Evolutionary conservation across 208 protist species (phyloP).

Genomic region (Blastocrithidia nonstop): DNA sequence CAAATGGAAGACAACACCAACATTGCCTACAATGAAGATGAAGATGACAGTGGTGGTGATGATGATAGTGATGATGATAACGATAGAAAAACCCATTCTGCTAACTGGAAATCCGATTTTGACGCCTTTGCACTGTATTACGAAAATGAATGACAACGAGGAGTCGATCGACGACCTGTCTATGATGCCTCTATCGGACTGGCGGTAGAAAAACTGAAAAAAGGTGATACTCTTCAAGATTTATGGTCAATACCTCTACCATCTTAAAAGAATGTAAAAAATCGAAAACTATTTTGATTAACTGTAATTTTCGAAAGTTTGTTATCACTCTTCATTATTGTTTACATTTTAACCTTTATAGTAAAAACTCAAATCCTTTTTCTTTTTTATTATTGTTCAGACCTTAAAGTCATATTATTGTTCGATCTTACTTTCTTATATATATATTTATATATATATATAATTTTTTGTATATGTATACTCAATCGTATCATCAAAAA

Average conservation of each 20-base stretch:
- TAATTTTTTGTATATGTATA: no score
- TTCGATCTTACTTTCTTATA: neutral
- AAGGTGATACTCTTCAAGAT: slow-evolving; percentile 50
- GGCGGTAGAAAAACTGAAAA: slow-evolving; percentile 83
- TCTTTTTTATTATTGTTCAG: slow-evolving; percentile 4
- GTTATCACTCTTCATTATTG: slow-evolving; percentile 21
- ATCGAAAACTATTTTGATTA: no score
- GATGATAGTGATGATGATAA: neutral
- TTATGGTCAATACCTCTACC: slow-evolving; percentile 52
- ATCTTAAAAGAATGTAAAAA: slow-evolving; percentile 1
- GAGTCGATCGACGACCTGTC: slow-evolving; percentile 50
- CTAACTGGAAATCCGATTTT: slow-evolving; percentile 38
- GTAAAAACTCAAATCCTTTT: no score
- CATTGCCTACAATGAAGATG: neutral
- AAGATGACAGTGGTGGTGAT: neutral
- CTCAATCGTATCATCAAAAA: no score
- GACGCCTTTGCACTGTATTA: slow-evolving; percentile 90
- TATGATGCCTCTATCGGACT: slow-evolving; percentile 73
- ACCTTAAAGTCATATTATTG: neutral
- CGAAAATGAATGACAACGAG: slow-evolving; percentile 71
- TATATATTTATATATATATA: neutral
- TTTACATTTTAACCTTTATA: slow-evolving; percentile 4
- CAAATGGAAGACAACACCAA: neutral
- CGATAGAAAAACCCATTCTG: slow-evolving; percentile 41
- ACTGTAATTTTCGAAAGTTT: no score